Evolutionary conservation across 2,329 filamentous ascomycete species (phyloP), one percentile per base, ranked within the genome.

Genomic region (Calonectria pteridis): DNA sequence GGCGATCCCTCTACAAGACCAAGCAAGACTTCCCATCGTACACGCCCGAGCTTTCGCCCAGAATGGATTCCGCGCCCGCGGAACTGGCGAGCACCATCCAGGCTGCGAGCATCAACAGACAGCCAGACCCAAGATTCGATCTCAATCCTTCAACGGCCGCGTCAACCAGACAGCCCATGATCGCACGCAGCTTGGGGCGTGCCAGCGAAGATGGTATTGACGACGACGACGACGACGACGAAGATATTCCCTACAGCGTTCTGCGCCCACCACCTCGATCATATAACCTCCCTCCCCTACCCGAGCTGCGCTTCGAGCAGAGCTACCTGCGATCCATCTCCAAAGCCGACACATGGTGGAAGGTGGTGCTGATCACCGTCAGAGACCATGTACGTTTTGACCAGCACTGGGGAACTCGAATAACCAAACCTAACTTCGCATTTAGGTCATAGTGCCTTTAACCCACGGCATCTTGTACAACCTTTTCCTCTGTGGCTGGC

Each of bases 271-370:
- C 88, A 69, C 86, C 86, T 66, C 88, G 87, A 62, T 81, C 81
- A 59, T 84, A 85, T 43, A 84, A 85, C 50, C 86, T 93, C 69
- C 91, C 90, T 35, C 91, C 92, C 11, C 90, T 98, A 81, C 95
- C 96, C 5, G 97, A 99, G 86, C 88, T 99, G 77, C 92, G 97
- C 53, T 98, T 98, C 86, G 97, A 99, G 87, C 97, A 99, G 89
- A 98, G 96, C 88, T 99, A 99, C 84, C 90, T 99, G 69, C 93
- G 94, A 80, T 98, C 95, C 86, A 94, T 99, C 79, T 91, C 93
- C 77, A 89, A 91, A 70, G 95, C 95, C 43, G 91, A 97, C 77
- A 92, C 91, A 29, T 96, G 93, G 92, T 93, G 94, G 87, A 91
- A 92, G 83, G 91, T 99, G 37, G 89, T 91, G 10, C 94, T 93